Conservation (phyloP, 2,329 filamentous ascomycete species). For the Parastagonospora nodorum region DNA sequence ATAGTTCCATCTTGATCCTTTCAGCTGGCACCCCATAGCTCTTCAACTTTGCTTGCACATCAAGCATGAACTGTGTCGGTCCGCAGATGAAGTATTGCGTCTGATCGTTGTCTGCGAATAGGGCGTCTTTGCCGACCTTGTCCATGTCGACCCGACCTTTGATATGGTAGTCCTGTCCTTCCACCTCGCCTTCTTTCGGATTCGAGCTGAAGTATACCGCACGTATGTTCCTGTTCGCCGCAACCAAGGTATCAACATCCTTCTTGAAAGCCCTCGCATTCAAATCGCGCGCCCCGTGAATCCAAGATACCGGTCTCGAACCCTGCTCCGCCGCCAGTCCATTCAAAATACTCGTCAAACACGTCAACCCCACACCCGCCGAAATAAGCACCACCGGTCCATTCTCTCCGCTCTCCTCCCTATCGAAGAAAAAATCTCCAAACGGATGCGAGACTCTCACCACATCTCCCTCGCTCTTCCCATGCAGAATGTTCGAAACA, state of each 20-base stretch:
- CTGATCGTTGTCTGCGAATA: conserved; percentile 60
- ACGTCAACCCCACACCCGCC: conserved; percentile 71
- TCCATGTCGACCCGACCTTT: conserved; percentile 64
- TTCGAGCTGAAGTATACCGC: conserved; percentile 64
- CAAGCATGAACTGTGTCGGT: conserved; percentile 71
- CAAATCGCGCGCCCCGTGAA: conserved; percentile 63
- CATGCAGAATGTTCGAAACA: conserved; percentile 72
- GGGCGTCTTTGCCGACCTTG: conserved; percentile 58
- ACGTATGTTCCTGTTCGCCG: conserved; percentile 55
- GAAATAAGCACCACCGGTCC: conserved; percentile 68
- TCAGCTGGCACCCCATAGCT: conserved; percentile 61
- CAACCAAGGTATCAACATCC: conserved; percentile 53
- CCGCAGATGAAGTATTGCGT: conserved; percentile 76
- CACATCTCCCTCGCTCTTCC: conserved; percentile 64
- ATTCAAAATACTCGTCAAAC: conserved; percentile 69
- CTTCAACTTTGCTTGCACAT: conserved; percentile 59
- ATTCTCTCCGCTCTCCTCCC: conserved; percentile 48
- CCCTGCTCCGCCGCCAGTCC: conserved; percentile 46
- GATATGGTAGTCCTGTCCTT: conserved; percentile 64
- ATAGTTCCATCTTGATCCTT: conserved; percentile 70
- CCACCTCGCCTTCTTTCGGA: conserved; percentile 49
- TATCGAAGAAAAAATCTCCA: conserved; percentile 65
- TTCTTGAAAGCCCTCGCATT: conserved; percentile 61
- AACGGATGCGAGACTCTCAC: conserved; percentile 69
- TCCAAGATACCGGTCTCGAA: conserved; percentile 62